Conservation (phyloP, 2,329 filamentous ascomycete genomes). For the Neodidymelliopsis sp. region DNA sequence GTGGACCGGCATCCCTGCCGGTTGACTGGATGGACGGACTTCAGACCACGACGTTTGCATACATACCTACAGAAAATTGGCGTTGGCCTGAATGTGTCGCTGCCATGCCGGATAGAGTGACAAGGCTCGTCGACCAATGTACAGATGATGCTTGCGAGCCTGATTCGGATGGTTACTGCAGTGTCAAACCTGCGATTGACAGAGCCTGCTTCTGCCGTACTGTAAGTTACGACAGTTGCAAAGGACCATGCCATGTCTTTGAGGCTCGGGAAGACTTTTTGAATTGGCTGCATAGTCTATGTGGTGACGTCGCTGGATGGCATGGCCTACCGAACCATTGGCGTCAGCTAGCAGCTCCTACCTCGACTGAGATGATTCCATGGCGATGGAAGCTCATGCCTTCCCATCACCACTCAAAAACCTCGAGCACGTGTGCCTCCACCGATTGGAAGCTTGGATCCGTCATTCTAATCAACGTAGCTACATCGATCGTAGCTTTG, state of each 20-base stretch:
- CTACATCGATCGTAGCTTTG: slow-evolving; percentile 24
- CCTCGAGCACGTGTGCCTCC: slow-evolving; percentile 26
- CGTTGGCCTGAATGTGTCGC: slow-evolving; percentile 35
- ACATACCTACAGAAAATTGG: slow-evolving; percentile 41
- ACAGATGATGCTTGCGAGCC: slow-evolving; percentile 42
- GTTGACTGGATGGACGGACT: slow-evolving; percentile 37
- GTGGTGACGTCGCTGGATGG: slow-evolving; percentile 39
- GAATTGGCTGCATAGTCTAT: slow-evolving; percentile 42
- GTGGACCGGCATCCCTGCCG: slow-evolving; percentile 33
- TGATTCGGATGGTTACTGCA: slow-evolving; percentile 43
- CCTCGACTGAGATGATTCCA: slow-evolving; percentile 40
- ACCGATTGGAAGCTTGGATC: slow-evolving; percentile 33
- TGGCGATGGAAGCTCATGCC: slow-evolving; percentile 41
- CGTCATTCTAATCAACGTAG: slow-evolving; percentile 32
- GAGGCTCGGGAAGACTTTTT: slow-evolving; percentile 43
- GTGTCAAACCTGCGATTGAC: slow-evolving; percentile 34
- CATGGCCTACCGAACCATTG: slow-evolving; percentile 42
- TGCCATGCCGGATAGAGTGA: slow-evolving; percentile 33
- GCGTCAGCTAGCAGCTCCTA: slow-evolving; percentile 33
- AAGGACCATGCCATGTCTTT: slow-evolving; percentile 39
- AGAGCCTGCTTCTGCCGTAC: slow-evolving; percentile 41
- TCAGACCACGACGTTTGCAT: slow-evolving; percentile 33
- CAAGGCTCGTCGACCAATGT: slow-evolving; percentile 31
- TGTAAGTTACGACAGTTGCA: slow-evolving; percentile 38
- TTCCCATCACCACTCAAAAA: background rate